Percentiles rank a stretch among this genome's conserved stretches.
These are phyloP conservation scores for Beauveria medogensis DNA, from an alignment of 2,329 filamentous ascomycete genomes.

Conservation along the genomic window DNA sequence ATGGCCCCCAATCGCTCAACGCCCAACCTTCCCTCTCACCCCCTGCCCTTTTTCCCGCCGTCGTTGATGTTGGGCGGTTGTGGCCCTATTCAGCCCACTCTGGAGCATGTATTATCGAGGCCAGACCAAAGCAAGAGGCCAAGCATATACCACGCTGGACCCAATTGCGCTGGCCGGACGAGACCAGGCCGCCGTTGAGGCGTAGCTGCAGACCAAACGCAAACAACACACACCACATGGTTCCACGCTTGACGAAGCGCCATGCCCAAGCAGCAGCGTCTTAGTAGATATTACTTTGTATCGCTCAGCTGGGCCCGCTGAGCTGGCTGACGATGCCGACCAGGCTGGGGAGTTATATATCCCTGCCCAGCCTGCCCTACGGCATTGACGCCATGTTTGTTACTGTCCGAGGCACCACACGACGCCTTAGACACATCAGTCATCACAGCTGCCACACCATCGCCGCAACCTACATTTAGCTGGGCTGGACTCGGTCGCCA, in stretches of 20 bases:
- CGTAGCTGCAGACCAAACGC: background rate
- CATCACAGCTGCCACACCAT: background rate
- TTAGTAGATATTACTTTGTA: background rate
- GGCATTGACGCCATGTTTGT: background rate
- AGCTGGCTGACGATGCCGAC: background rate
- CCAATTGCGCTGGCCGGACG: background rate
- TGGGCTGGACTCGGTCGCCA: background rate
- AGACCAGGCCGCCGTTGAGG: background rate
- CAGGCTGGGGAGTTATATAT: background rate
- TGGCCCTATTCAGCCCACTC: background rate
- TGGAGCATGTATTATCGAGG: background rate
- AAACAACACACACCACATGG: background rate
- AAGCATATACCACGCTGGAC: background rate
- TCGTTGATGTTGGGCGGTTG: background rate
- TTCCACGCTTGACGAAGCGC: background rate
- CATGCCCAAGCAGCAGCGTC: background rate
- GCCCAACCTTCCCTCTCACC: background rate
- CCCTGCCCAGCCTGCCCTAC: background rate
- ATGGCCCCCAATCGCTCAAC: background rate
- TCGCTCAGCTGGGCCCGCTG: background rate
- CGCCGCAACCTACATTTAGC: background rate
- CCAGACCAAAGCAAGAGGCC: background rate
- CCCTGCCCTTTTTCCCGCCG: background rate
- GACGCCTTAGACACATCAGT: background rate
- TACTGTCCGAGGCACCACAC: background rate